phyloP scores from a whole-genome alignment of 805 yeast species.

The Candida tibetensis region DNA sequence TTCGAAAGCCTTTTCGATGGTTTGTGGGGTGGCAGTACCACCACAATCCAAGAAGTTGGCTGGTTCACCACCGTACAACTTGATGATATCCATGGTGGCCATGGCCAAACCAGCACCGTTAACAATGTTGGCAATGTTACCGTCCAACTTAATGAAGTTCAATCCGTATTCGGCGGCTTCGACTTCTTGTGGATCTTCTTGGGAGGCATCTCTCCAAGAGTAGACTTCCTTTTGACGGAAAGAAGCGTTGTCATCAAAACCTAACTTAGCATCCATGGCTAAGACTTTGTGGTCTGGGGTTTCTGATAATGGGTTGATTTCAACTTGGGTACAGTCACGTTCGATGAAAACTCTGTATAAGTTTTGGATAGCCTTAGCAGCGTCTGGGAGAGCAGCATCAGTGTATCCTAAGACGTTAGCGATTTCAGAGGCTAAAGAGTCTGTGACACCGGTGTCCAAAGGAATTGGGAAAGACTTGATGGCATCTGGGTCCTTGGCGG shows the following conservation, averaged over 20 bases:
- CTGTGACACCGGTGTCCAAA: slow-evolving; percentile 76
- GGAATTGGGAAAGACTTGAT: slow-evolving; percentile 85
- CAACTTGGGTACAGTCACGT: slow-evolving; percentile 96
- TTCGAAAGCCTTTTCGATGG: slow-evolving; percentile 95
- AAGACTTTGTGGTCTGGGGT: slow-evolving; percentile 84
- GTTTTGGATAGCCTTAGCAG: slow-evolving; percentile 82
- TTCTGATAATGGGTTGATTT: slow-evolving; percentile 97
- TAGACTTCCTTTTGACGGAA: slow-evolving; percentile 94
- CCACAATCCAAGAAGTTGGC: slow-evolving; percentile 99
- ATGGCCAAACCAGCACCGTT: slow-evolving; percentile 99
- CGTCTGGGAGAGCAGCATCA: slow-evolving; percentile 71
- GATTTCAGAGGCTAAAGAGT: slow-evolving; percentile 67
- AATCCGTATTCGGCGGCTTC: slow-evolving; percentile 86
- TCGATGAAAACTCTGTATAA: slow-evolving; percentile 86
- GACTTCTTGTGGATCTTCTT: slow-evolving; percentile 97
- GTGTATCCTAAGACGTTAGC: slow-evolving; percentile 84
- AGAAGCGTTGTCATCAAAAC: slow-evolving; percentile 94
- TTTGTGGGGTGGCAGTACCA: slow-evolving; percentile 99
- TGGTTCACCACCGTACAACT: slow-evolving; percentile 97
- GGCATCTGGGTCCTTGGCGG: slow-evolving; percentile 84
- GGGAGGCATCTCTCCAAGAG: slow-evolving; percentile 94
- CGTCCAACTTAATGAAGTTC: slow-evolving; percentile 96
- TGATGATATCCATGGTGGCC: slow-evolving; percentile 99
- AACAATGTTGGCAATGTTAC: slow-evolving; percentile 97
- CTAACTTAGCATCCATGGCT: slow-evolving; percentile 99